Evolutionary conservation across 495 filamentous ascomycete genomes (phyloP), one percentile per base, ranked within the genome.

Genomic region (Aspergillus ostianus): DNA sequence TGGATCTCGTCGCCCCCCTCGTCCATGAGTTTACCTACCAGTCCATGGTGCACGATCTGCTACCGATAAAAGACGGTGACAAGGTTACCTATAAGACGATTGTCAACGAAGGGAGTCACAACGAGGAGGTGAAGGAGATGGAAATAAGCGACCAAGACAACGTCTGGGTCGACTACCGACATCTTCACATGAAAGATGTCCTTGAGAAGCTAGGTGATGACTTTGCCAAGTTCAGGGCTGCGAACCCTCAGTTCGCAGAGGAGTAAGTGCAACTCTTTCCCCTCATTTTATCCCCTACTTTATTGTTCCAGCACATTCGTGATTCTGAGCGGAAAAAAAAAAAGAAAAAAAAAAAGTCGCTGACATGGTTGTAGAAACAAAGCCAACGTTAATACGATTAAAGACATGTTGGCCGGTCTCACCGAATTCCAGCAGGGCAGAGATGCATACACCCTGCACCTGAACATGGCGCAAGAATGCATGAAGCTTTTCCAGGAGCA

Each of bases 21-120:
- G 56, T 98, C 10, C 94, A 98, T 72, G 94, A 98, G 66, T 98
- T 98, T 67, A 98, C 95, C 10, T 98, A 97, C 69, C 94, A 98
- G 72, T 91, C 93, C 27, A 98, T 98, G 93, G 92, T 90, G 18
- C 90, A 96, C 69, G 94, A 98, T 72, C 73, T 98, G 26, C 77
- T 98, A 6, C 89, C 88, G 0, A 89, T 98, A 53, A 85, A 89
- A 58, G 94, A 98, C 56, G 85, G 85, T 13, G 91, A 96, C 48
- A 96, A 93, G 69, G 83, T 94, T 15, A 90, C 87, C 0, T 98
- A 93, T 65, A 89, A 87, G 64, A 91, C 90, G 36, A 72, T 82
- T 1, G 69, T 90, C 45, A 93, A 95, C 61, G 85, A 92, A 67
- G 90, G 87, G 18, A 72, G 74, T 12, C 66, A 71, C 0, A 82